Conservation (phyloP, 2,329 filamentous ascomycete genomes). For the Diaporthe sp. region DNA sequence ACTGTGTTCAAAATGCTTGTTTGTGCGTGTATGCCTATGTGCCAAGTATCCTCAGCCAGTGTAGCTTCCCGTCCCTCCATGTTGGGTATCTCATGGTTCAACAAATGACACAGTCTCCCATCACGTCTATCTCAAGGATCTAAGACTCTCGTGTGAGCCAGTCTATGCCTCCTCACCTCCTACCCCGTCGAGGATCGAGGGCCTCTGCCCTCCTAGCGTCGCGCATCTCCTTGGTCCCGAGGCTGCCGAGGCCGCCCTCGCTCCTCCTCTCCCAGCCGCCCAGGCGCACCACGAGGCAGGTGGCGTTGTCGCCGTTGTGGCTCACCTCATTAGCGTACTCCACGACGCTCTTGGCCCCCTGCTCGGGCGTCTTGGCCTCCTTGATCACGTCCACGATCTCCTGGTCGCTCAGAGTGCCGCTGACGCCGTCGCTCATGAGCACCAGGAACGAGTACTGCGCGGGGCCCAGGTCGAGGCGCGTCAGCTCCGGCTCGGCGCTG, state of each 20-base stretch:
- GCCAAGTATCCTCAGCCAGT: background rate
- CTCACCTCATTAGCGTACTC: conserved; percentile 91
- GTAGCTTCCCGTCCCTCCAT: background rate
- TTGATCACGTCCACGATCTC: conserved; percentile 97
- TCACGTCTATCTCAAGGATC: background rate
- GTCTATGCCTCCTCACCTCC: conserved; percentile 53
- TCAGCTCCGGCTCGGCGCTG: conserved; percentile 92
- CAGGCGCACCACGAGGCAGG: conserved; percentile 75
- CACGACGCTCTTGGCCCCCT: conserved; percentile 84
- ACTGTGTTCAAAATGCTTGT: background rate
- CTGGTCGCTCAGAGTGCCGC: conserved; percentile 87
- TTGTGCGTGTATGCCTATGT: background rate
- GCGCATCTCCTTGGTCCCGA: conserved; percentile 93
- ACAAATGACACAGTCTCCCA: background rate
- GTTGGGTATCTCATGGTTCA: conserved; percentile 34
- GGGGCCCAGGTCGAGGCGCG: conserved; percentile 81
- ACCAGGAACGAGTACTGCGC: conserved; percentile 93
- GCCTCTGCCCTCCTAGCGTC: conserved; percentile 88
- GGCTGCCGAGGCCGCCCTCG: conserved; percentile 88
- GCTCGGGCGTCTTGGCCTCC: conserved; percentile 90
- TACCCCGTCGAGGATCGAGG: conserved; percentile 81
- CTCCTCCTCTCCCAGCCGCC: conserved; percentile 80
- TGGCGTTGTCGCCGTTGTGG: conserved; percentile 76
- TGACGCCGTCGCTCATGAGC: conserved; percentile 90
- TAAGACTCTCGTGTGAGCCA: background rate